Base-by-base conservation (phyloP, 805 yeast genomes). In the Hanseniaspora hatyaiensis region DNA sequence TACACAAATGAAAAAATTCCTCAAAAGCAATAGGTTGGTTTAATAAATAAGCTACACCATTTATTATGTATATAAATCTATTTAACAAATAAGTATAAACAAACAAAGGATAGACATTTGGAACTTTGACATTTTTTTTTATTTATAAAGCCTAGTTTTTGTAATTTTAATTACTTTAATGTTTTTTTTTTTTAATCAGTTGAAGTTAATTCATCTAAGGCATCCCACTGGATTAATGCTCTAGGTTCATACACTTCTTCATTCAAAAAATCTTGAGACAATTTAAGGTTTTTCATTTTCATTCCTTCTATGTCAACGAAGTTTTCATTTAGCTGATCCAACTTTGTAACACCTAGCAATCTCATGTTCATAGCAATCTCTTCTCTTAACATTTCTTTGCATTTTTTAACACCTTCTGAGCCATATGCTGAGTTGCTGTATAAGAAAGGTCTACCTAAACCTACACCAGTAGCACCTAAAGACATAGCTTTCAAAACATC, bases 311-410 rank as follows among this genome's bases (percentile, higher is more conserved):
- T 55, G 57, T 87, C 95, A 18, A 88, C 69, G 55, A 74, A 72
- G 4, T 69, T 67, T 12, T 77, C 78, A 51, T 75, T 69, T 49
- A 86, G 67, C 33, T 86, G 75, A 15, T 67, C 69, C 31, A 86
- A 62, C 36, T 67, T 72, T 12, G 72, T 74, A 15, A 75, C 89
- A 37, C 95, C 95, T 31, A 85, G 60, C 44, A 86, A 66, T 53
- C 92, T 71, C 94, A 86, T 82, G 57, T 78, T 75, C 80, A 82
- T 77, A 47, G 70, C 75, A 19, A 85, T 54, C 59, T 85, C 95
- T 51, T 77, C 81, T 53, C 75, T 75, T 52, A 86, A 65, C 49
- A 85, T 64, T 49, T 74, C 75, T 48, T 77, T 70, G 1, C 80
- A 76, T 54, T 68, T 75, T 19, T 70, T 67, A 12, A 78, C 84